Evolutionary conservation across 768 basidiomycete species (phyloP), one percentile per base, ranked within the genome.

Genomic region (Favolaschia claudopus): DNA sequence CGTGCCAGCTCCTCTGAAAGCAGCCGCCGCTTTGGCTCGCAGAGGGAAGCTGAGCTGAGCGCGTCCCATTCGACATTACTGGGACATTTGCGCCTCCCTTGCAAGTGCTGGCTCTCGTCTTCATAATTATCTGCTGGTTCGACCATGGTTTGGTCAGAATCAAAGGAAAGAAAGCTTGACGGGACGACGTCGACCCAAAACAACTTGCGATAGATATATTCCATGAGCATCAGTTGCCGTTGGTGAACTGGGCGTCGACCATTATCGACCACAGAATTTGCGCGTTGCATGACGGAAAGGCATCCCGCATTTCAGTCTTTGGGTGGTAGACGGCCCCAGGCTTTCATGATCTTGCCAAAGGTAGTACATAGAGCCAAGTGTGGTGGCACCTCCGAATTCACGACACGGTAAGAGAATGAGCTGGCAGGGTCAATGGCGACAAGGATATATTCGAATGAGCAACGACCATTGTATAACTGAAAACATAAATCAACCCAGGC

Each of bases 1-100:
- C 47, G 14, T 43, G 32, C 36, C 52, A 44, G 32, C 29, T 58
- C 56, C 20, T 44, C 27, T 6, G 48, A 43, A 12, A 51, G 43
- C 10, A 58, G 42, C 14, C 57, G 57, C 20, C 49, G 57, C 19
- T 44, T 28, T 25, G 57, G 57, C 22, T 58, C 57, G 49, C 36
- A 28, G 20, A 29, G 8, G 4, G 47, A 40, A 4, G 27, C 22
- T 12, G 56, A 40, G 31, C 48, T 40, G 15, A 20, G 5, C 17
- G 19, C 36, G 13, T 51, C 47, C 55, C 37, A 57, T 5, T 42
- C 47, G 17, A 43, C 45, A 15, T 4, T 9, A 22, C 17, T 29
- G 28, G 19, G 5, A 4, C 25, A 19, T n/a, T 29, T 29, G n/a
- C 28, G 36, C 13, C 38, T 36, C 5, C 22, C 33, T 29, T 20